Percentiles rank a stretch among this genome's conserved stretches.
Conservation (phyloP, 306 rosid species). For the Vigna radiata region DNA sequence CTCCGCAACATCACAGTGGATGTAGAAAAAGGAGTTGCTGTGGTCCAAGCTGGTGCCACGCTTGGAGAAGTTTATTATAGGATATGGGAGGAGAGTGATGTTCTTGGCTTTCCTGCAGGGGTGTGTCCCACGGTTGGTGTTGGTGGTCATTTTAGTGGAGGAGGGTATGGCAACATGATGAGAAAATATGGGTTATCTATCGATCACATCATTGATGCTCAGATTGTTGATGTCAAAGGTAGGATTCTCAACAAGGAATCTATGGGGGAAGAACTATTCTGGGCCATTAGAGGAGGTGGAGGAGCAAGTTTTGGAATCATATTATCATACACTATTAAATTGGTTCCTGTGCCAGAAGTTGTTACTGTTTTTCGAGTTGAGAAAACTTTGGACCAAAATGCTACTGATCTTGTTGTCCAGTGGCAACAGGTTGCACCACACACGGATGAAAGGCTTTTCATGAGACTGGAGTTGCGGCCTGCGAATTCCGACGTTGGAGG, state of each 20-base stretch:
- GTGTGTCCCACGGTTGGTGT: conserved; percentile 34
- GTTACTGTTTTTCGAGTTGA: conserved; percentile 16
- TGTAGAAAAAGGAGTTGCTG: conserved; percentile 6
- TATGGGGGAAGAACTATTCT: conserved; percentile 8
- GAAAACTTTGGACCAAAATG: conserved; percentile 4
- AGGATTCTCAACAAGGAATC: conserved; percentile 5
- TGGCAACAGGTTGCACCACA: conserved; percentile 41
- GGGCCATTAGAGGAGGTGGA: conserved; percentile 22
- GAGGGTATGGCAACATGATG: conserved; percentile 41
- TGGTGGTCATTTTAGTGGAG: conserved; percentile 23
- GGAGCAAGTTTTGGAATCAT: conserved; percentile 41
- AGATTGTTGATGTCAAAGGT: conserved; percentile 34
- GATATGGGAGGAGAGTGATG: conserved; percentile 32
- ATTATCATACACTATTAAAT: conserved; percentile 19
- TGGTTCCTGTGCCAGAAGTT: neutral
- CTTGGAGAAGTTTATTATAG: conserved; percentile 34
- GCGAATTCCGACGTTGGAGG: neutral
- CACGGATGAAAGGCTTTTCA: conserved; percentile 31
- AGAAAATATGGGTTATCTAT: conserved; percentile 33
- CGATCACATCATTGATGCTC: conserved; percentile 22
- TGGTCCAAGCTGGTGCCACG: conserved; percentile 27
- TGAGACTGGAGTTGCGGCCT: conserved; percentile 1
- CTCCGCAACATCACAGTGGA: conserved; percentile 3
- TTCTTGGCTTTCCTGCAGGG: conserved; percentile 39
- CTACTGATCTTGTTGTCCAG: conserved; percentile 19